Evolutionary conservation across 169 alveolate species (phyloP), one percentile per base, ranked within the genome.

Genomic region (Cryptosporidium viatorum): DNA sequence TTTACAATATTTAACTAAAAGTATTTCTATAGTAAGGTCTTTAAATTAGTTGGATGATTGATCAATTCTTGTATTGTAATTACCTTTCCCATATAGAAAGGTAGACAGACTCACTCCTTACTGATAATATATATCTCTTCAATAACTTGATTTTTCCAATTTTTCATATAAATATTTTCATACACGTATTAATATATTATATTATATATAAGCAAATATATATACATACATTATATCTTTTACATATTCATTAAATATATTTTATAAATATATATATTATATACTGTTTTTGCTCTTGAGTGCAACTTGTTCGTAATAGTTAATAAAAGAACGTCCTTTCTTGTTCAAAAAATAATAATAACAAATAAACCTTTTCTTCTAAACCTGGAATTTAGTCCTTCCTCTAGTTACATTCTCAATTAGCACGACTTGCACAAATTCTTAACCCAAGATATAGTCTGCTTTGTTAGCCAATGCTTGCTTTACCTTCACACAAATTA

Each of bases 391-490:
- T 48, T 48, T 48, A 48, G 37, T n/a, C 23, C 10, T 55, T 37
- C 18, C 35, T 55, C 67, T 26, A 16, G 14, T 55, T 55, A 55
- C 67, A 55, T 55, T 55, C 67, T 55, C 35, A 55, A 23, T 55
- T 26, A 55, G 1, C 37, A 23, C 18, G 14, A 26, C 10, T 8
- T 23, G 23, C 9, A 55, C 35, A 55, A 55, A 55, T 55, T 1
- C 23, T 8, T 55, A 55, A 23, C 35, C 37, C 35, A 55, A 55
- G 12, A n/a, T 26, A 23, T 55, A 55, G 37, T 55, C 35, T n/a
- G 67, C 35, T 55, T 10, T 55, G 71, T 65, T 51, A 65, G 8
- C 33, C 12, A 65, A 37, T 65, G 33, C 71, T 65, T 65, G 71
- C 52, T 43, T 29, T 33, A 3, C 23, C 31, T 51, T 65, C 71